phyloP scores from a whole-genome alignment of 495 filamentous ascomycete species.

The Tuber melanosporum region DNA sequence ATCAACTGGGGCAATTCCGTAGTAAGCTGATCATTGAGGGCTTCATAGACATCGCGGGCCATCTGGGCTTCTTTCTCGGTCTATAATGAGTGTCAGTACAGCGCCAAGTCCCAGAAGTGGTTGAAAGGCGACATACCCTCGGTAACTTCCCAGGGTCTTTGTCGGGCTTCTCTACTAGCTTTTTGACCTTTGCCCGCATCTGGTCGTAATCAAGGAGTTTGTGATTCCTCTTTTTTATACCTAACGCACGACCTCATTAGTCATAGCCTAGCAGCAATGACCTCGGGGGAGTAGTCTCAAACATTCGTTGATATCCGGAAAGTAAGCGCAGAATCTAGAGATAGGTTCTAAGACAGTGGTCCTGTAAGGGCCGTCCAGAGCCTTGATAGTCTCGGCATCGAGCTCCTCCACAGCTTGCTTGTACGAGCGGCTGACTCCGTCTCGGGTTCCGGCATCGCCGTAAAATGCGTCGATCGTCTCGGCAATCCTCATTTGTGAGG shows the following conservation, averaged over 20 bases:
- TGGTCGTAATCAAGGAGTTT: constrained; percentile 97
- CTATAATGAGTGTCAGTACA: constrained; percentile 8
- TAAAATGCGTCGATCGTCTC: constrained; percentile 99
- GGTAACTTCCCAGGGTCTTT: constrained; percentile 95
- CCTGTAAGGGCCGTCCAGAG: constrained; percentile 91
- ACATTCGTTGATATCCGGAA: constrained; percentile 98
- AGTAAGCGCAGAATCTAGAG: constrained; percentile 91
- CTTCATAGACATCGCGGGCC: constrained; percentile 87
- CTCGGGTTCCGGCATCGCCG: constrained; percentile 86
- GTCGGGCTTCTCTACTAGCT: constrained; percentile 94
- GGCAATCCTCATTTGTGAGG: constrained; percentile 97
- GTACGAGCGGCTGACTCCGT: constrained; percentile 91
- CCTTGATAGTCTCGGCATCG: constrained; percentile 96
- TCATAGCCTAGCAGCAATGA: background rate
- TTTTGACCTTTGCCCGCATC: constrained; percentile 91
- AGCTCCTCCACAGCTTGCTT: constrained; percentile 97
- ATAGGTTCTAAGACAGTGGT: constrained; percentile 94
- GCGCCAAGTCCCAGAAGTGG: background rate
- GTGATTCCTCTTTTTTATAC: constrained; percentile 96
- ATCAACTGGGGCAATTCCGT: constrained; percentile 94
- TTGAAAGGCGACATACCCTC: constrained; percentile 45
- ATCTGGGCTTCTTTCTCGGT: constrained; percentile 89
- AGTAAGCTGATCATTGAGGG: constrained; percentile 90
- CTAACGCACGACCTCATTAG: constrained; percentile 42
- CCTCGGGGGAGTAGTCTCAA: constrained; percentile 35